Conservation (phyloP, 495 filamentous ascomycete genomes). For the Symbiotaphrina buchneri region DNA sequence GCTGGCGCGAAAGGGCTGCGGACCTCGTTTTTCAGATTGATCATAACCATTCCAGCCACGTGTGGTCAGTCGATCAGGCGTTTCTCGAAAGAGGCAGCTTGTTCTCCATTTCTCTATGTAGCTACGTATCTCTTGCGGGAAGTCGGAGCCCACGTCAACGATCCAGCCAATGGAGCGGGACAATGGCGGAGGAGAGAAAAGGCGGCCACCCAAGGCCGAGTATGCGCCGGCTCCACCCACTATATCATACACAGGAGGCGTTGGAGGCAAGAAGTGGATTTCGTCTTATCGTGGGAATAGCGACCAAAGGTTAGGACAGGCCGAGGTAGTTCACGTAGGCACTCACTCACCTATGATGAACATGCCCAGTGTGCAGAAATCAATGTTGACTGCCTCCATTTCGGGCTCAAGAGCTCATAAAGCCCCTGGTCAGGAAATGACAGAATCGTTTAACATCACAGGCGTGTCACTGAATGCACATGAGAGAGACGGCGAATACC, state of each 20-base stretch:
- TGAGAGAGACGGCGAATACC: no score
- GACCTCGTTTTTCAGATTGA: constrained; percentile 29
- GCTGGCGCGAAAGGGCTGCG: constrained; percentile 6
- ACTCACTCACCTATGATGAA: constrained; percentile 57
- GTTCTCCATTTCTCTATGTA: constrained; percentile 53
- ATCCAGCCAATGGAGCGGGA: constrained; percentile 56
- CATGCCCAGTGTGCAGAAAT: constrained; percentile 85
- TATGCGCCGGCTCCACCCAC: constrained; percentile 77
- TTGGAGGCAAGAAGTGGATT: constrained; percentile 51
- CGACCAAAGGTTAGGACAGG: background rate
- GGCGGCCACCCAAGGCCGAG: constrained; percentile 65
- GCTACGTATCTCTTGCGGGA: constrained; percentile 38
- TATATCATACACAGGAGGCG: constrained; percentile 39
- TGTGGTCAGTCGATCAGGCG: constrained; percentile 51
- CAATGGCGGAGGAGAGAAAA: constrained; percentile 45
- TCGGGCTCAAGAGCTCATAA: no score
- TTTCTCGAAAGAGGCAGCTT: constrained; percentile 39
- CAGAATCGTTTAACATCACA: no score
- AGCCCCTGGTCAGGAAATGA: no score
- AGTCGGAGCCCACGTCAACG: constrained; percentile 74
- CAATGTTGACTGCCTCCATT: no score
- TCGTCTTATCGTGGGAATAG: constrained; percentile 39
- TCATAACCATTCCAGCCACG: constrained; percentile 82
- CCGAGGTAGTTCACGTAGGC: no score
- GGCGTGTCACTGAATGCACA: no score